Evolutionary conservation across 2,329 filamentous ascomycete species (phyloP).

Genomic region (Botrytis fabae): DNA sequence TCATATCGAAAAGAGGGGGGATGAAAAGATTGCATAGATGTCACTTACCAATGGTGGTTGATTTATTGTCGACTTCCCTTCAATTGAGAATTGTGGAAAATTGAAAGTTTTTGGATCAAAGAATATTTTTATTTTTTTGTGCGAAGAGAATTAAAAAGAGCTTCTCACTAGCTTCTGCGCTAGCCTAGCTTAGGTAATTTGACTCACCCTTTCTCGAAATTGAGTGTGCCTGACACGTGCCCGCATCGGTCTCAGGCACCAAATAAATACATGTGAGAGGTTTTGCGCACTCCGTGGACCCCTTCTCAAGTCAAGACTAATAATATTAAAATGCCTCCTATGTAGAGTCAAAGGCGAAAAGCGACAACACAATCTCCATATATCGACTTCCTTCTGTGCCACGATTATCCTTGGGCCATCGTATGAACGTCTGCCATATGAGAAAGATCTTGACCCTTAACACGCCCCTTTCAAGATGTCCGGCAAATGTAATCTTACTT

Average conservation of each 20-base stretch:
- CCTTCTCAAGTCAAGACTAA: background rate
- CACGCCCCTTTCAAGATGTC: background rate
- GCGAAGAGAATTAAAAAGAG: background rate
- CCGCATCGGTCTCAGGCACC: background rate
- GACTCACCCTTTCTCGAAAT: background rate
- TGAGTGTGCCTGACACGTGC: too few species aligned
- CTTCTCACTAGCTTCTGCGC: background rate
- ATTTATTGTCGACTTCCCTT: background rate
- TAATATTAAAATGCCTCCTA: too few species aligned
- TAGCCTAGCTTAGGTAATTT: background rate
- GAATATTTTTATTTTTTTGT: background rate
- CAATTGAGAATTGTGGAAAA: background rate
- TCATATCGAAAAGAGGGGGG: conserved; percentile 52
- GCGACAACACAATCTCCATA: too few species aligned
- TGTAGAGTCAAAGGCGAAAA: background rate
- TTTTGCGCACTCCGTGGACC: background rate
- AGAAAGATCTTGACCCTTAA: background rate
- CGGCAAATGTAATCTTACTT: background rate
- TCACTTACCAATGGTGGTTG: conserved; percentile 15
- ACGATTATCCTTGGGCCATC: background rate
- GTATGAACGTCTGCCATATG: background rate
- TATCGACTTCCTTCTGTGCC: background rate
- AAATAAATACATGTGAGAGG: background rate
- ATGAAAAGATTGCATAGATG: background rate
- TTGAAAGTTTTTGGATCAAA: background rate